Evolutionary conservation across 768 basidiomycete species (phyloP).

Genomic region (Serendipita sp.): DNA sequence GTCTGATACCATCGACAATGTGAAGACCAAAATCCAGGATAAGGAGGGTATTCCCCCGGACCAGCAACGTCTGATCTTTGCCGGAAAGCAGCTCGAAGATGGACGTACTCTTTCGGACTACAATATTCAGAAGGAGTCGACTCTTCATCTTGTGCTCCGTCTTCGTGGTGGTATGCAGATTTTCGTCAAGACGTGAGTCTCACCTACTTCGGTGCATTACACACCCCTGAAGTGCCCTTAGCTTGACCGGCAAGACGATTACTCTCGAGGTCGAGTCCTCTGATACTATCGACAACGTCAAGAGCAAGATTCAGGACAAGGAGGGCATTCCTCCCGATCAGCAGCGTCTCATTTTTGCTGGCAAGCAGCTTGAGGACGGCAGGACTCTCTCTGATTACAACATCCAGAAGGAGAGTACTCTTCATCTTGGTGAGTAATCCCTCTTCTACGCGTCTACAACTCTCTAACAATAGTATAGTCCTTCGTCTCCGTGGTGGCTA

Average conservation of each 20-base stretch:
- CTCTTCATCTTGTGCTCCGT: slow-evolving; percentile 27
- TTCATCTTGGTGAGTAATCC: slow-evolving; percentile 31
- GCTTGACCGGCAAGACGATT: slow-evolving; percentile 59
- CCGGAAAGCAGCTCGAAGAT: slow-evolving; percentile 89
- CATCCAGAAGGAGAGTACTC: slow-evolving; percentile 68
- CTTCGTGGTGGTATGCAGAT: slow-evolving; percentile 45
- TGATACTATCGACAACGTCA: slow-evolving; percentile 32
- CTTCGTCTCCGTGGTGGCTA: slow-evolving; percentile 82
- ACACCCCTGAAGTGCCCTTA: neutral
- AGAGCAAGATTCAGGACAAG: slow-evolving; percentile 26
- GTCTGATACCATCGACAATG: slow-evolving; percentile 75
- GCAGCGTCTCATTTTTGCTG: slow-evolving; percentile 34
- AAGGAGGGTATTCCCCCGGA: slow-evolving; percentile 75
- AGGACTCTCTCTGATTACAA: slow-evolving; percentile 49
- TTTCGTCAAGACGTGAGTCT: slow-evolving; percentile 50
- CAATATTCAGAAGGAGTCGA: slow-evolving; percentile 29
- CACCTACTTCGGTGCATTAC: neutral
- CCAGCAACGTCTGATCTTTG: slow-evolving; percentile 83
- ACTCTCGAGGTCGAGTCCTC: slow-evolving; percentile 36
- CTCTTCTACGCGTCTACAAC: neutral
- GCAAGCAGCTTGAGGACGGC: slow-evolving; percentile 32
- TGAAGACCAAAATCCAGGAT: slow-evolving; percentile 72
- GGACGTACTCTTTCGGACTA: slow-evolving; percentile 63
- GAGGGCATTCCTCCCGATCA: slow-evolving; percentile 24
- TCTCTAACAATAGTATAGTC: slow-evolving; percentile 23